phyloP scores from a whole-genome alignment of 2,329 filamentous ascomycete genomes.

The Fusarium equiseti region DNA sequence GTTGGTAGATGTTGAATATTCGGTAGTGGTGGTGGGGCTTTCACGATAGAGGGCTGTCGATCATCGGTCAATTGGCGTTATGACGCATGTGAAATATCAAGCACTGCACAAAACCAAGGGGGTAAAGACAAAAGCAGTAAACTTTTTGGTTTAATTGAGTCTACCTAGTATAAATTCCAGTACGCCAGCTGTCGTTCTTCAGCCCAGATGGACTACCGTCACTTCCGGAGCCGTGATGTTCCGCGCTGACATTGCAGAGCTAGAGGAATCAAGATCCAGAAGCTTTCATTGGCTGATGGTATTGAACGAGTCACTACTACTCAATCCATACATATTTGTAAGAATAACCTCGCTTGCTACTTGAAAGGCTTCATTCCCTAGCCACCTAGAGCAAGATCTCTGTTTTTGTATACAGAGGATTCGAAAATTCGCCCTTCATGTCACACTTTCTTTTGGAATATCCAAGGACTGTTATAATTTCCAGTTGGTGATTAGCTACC shows the following conservation, averaged over 20 bases:
- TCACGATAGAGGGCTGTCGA: neutral
- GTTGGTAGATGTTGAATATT: slow-evolving; percentile 20
- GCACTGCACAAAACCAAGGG: neutral
- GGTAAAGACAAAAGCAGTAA: neutral
- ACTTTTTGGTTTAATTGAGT: neutral
- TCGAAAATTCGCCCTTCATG: neutral
- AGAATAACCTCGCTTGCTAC: neutral
- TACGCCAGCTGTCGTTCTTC: neutral
- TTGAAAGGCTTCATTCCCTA: neutral
- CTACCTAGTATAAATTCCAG: neutral
- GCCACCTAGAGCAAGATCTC: neutral
- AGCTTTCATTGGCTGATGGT: slow-evolving; percentile 22
- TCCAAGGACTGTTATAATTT: neutral
- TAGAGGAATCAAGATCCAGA: slow-evolving; percentile 7
- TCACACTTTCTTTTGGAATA: neutral
- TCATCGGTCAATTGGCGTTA: slow-evolving; percentile 19
- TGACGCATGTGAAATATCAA: neutral
- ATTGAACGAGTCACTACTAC: neutral
- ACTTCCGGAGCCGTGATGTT: slow-evolving; percentile 40
- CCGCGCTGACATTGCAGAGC: slow-evolving; percentile 31
- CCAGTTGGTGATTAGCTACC: neutral
- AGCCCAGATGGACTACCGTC: slow-evolving; percentile 24
- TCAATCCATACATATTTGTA: neutral
- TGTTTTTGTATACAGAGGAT: neutral
- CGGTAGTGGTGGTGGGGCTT: slow-evolving; percentile 33